phyloP scores from a whole-genome alignment of 768 basidiomycete species.

The Amanita fuliginea region DNA sequence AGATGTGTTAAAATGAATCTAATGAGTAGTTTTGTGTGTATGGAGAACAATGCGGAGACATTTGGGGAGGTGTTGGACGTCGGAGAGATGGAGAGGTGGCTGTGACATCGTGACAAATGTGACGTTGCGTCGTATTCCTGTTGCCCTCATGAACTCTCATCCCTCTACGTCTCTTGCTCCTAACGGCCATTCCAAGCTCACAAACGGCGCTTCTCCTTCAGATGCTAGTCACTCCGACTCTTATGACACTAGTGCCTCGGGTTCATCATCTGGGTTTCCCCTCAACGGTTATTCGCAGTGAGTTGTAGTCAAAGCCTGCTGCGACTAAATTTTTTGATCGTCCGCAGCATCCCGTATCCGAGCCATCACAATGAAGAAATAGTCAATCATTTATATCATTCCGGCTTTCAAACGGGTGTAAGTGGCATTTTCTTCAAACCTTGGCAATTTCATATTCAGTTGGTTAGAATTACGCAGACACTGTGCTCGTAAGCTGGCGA shows the following conservation, averaged over 20 bases:
- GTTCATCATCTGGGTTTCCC: constrained; percentile 31
- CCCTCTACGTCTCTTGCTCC: constrained; percentile 9
- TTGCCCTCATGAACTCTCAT: constrained; percentile 3
- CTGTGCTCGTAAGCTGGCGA: constrained; percentile 48
- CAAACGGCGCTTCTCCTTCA: constrained; percentile 37
- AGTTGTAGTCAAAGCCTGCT: constrained; percentile 19
- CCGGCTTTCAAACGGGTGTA: constrained; percentile 77
- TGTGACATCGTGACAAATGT: constrained; percentile 1
- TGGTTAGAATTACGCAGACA: constrained; percentile 72
- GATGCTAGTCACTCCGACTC: constrained; percentile 25
- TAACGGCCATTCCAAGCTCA: constrained; percentile 40
- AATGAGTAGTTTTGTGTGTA: constrained; percentile 11
- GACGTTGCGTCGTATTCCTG: neutral
- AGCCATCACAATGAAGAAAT: constrained; percentile 65
- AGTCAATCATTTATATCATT: constrained; percentile 66
- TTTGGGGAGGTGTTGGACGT: constrained; percentile 10
- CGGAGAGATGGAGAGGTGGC: constrained; percentile 4
- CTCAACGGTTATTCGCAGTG: constrained; percentile 52
- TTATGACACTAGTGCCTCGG: constrained; percentile 23
- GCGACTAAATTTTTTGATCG: neutral
- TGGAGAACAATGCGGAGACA: constrained; percentile 3
- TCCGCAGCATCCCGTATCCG: constrained; percentile 36
- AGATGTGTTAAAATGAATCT: constrained; percentile 9
- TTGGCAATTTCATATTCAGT: constrained; percentile 7
- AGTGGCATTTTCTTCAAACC: constrained; percentile 19